A percentile compares a stretch with the other conserved stretches of the same genome.
Conservation (phyloP, 768 basidiomycete species). For the Pleurotus sapidus region DNA sequence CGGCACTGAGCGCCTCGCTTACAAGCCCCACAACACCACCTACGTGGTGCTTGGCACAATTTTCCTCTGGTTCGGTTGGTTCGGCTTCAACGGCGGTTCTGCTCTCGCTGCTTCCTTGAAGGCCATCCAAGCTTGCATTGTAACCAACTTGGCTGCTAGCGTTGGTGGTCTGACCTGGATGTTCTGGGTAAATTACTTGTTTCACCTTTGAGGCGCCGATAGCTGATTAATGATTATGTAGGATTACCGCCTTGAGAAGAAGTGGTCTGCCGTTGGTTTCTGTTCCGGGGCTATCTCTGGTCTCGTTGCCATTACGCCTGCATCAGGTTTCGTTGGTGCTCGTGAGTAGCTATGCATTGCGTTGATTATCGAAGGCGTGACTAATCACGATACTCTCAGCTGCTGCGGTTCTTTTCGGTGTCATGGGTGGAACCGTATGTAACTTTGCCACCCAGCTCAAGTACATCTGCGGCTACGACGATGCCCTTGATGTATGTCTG, state of each 20-base stretch:
- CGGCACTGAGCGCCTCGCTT: slow-evolving; percentile 86
- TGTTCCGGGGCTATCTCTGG: slow-evolving; percentile 94
- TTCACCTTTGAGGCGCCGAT: background rate
- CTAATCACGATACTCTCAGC: slow-evolving; percentile 32
- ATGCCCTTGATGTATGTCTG: slow-evolving; percentile 69
- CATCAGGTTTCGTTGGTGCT: slow-evolving; percentile 75
- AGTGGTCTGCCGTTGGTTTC: slow-evolving; percentile 93
- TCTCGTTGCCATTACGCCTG: slow-evolving; percentile 88
- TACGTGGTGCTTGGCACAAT: slow-evolving; percentile 93
- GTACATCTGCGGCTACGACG: slow-evolving; percentile 73
- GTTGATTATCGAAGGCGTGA: background rate
- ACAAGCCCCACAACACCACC: slow-evolving; percentile 91
- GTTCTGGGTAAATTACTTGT: slow-evolving; percentile 59
- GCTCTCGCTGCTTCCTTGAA: slow-evolving; percentile 87
- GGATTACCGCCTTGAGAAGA: slow-evolving; percentile 91
- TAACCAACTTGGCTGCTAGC: slow-evolving; percentile 89
- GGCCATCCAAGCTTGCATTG: slow-evolving; percentile 85
- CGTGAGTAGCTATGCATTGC: slow-evolving; percentile 38
- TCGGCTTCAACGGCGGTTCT: slow-evolving; percentile 92
- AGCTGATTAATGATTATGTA: slow-evolving; percentile 15
- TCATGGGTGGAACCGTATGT: slow-evolving; percentile 79
- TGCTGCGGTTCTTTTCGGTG: slow-evolving; percentile 83
- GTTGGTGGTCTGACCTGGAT: slow-evolving; percentile 93
- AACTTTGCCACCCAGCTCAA: slow-evolving; percentile 98
- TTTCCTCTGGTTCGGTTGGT: slow-evolving; percentile 96